phyloP scores from a whole-genome alignment of 805 yeast species.

The Aciculoconidium aculeatum region DNA sequence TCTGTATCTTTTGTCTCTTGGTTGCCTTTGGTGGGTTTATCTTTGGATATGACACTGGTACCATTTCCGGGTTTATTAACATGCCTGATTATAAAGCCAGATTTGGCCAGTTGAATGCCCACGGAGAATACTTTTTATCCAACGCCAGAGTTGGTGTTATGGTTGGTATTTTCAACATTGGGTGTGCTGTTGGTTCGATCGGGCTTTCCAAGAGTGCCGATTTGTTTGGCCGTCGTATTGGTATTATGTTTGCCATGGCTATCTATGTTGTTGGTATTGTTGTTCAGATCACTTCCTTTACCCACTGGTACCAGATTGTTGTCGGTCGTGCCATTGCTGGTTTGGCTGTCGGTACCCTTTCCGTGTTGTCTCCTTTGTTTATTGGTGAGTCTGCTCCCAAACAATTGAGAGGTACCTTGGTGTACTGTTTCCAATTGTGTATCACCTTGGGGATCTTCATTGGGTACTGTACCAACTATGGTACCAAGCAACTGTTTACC shows the following conservation, averaged over 20 bases:
- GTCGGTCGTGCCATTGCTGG: conserved; percentile 64
- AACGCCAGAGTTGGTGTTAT: conserved; percentile 47
- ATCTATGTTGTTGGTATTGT: conserved; percentile 58
- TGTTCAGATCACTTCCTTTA: conserved; percentile 51
- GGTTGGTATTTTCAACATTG: conserved; percentile 56
- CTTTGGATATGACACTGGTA: conserved; percentile 77
- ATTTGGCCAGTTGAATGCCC: conserved; percentile 38
- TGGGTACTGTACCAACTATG: conserved; percentile 64
- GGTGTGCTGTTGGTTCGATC: conserved; percentile 71
- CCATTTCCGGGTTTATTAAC: conserved; percentile 65
- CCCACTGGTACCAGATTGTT: conserved; percentile 57
- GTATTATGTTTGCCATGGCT: conserved; percentile 47
- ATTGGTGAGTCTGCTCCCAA: conserved; percentile 69
- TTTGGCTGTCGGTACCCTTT: conserved; percentile 66
- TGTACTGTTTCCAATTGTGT: conserved; percentile 64
- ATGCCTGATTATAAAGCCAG: conserved; percentile 49
- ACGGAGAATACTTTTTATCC: conserved; percentile 39
- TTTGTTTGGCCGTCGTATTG: conserved; percentile 52
- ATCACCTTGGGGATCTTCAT: conserved; percentile 66
- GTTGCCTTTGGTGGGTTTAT: conserved; percentile 76
- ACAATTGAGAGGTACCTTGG: conserved; percentile 64
- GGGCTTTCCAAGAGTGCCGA: conserved; percentile 54
- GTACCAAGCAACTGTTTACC: conserved; percentile 44
- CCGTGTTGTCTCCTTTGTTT: conserved; percentile 62
- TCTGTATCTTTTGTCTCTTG: conserved; percentile 41